These are phyloP conservation scores for Lithocarpus polystachyus DNA, from an alignment of 306 rosid species.

Conservation along the genomic window DNA sequence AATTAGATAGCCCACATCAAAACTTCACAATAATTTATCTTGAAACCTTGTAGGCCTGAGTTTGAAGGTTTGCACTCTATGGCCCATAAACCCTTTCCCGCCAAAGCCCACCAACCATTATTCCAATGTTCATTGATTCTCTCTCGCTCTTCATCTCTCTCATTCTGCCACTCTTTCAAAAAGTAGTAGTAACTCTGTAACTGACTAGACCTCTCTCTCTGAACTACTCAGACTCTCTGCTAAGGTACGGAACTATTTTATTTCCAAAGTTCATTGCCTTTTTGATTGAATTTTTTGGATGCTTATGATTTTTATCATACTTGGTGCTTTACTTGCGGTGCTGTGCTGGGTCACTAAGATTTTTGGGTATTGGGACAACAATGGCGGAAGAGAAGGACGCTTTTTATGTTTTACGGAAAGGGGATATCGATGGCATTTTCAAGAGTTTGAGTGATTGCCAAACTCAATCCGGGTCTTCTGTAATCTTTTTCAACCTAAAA, in stretches of 20 bases:
- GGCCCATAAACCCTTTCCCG: neutral
- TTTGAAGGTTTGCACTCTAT: too few species aligned
- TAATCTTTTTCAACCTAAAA: constrained; percentile 20
- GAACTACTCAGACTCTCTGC: neutral
- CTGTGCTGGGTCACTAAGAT: constrained; percentile 13
- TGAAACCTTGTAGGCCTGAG: too few species aligned
- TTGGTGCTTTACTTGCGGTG: neutral
- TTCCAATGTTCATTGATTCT: neutral
- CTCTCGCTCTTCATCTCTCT: too few species aligned
- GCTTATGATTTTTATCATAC: neutral
- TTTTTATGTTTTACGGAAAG: constrained; percentile 68
- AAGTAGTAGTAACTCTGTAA: too few species aligned
- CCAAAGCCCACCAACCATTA: neutral
- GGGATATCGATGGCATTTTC: constrained; percentile 67
- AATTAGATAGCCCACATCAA: too few species aligned
- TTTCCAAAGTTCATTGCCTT: neutral
- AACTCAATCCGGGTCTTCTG: constrained; percentile 49
- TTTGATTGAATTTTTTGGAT: neutral
- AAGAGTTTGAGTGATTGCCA: constrained; percentile 55
- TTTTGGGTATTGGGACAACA: constrained; percentile 5
- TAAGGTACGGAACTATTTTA: neutral
- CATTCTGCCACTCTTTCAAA: neutral
- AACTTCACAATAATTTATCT: too few species aligned
- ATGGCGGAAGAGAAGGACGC: constrained; percentile 76
- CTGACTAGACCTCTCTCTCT: neutral